Evolutionary conservation across 768 basidiomycete species (phyloP), one percentile per base, ranked within the genome.

Genomic region (Lactarius deliciosus): DNA sequence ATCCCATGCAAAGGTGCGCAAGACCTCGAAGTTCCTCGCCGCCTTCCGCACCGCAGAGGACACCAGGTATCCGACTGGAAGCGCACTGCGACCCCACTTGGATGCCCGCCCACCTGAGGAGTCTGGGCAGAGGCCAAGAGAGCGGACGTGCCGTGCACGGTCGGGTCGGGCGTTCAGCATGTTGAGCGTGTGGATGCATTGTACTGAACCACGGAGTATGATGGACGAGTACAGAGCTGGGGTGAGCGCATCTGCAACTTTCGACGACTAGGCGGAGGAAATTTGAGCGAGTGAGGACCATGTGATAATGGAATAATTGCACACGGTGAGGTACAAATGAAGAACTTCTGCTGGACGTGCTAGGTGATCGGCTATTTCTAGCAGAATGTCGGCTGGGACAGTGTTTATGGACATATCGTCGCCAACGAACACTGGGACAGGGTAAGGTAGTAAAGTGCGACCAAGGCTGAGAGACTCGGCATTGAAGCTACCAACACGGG

Each of bases 1-100:
- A 67, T 87, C 87, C 90, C 90, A 92, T 41, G 83, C 76, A 71
- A 92, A 92, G 15, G 79, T 84, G 34, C 79, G 76, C 47, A 92
- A 80, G 22, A 87, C 87, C 57, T 91, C 90, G 53, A 92, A 75
- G 57, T 77, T 74, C 71, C 71, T 77, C 47, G 82, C 87, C 10
- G 83, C 77, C 25, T 78, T 72, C 25, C 81, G 75, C 34, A 90
- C 80, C 3, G 86, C 81, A 20, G 77, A 74, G n/a, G 86, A 86
- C 7, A 84, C 80, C 6, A 75, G 66, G 22, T 74, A 73, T 18
- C 72, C 76, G 50, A 73, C 64, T 64, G 61, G 76, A 76, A 61
- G 80, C 77, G 55, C 79, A n/a, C 57, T 36, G 20, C 68, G 70
- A 4, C 70, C 61, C 71, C 63, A 69, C 8, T 60, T 53, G 15